Conservation (phyloP, 208 protist genomes). For the Naegleria gruberi region DNA sequence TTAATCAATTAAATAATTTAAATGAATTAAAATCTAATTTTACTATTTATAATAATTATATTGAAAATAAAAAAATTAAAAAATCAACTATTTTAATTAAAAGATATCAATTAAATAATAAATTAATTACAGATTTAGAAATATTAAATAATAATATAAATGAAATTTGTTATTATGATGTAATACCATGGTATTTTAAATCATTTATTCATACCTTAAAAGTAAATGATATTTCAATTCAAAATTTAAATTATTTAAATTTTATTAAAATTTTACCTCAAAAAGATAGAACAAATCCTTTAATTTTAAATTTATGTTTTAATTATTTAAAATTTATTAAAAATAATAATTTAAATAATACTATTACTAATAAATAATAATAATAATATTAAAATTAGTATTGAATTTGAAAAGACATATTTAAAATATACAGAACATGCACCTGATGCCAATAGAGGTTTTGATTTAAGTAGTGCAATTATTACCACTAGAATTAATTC, state of each 20-base stretch:
- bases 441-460: conserved; percentile 18
- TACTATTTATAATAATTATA: background rate
- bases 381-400: too few relatives aligned
- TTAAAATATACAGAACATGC: conserved; percentile 8
- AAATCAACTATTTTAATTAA: background rate
- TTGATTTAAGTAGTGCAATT: background rate
- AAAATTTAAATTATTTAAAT: background rate
- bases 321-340: background rate
- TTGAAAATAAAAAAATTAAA: background rate
- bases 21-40: background rate
- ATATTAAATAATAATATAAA: background rate
- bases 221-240: background rate
- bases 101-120: background rate
- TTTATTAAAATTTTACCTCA: background rate
- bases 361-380: too few relatives aligned
- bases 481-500: background rate
- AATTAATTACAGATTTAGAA: background rate
- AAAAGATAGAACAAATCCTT: background rate
- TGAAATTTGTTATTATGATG: background rate
- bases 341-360: background rate
- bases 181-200: conserved; percentile 17
- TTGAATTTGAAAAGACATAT: conserved; percentile 15
- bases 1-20: background rate
- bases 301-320: background rate
- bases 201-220: background rate